Evolutionary conservation across 2,329 filamentous ascomycete genomes (phyloP).

Genomic region (Penicillium griseofulvum): DNA sequence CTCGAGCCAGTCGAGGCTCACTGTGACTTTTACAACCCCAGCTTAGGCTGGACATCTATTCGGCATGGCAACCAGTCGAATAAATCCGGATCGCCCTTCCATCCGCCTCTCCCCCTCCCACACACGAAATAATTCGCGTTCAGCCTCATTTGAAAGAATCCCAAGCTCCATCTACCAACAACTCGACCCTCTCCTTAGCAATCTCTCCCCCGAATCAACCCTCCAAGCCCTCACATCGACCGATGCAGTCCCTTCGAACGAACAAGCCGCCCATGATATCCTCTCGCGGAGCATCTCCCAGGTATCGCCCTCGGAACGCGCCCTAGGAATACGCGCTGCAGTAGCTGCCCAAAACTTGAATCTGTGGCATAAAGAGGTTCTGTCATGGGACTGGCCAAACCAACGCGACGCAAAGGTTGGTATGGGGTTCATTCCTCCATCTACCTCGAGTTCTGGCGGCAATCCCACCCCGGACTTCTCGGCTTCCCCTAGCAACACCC

Average conservation of each 20-base stretch:
- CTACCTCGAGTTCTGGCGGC: background rate
- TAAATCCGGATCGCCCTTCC: constrained; percentile 28
- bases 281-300: constrained; percentile 52
- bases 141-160: constrained; percentile 40
- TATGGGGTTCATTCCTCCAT: constrained; percentile 43
- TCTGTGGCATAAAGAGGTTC: constrained; percentile 58
- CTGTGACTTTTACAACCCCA: constrained; percentile 19
- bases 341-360: constrained; percentile 58
- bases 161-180: constrained; percentile 37
- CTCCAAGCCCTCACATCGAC: constrained; percentile 50
- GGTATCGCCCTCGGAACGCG: constrained; percentile 56
- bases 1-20: constrained; percentile 13
- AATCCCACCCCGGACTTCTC: background rate
- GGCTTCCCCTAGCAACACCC: constrained; percentile 11
- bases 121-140: constrained; percentile 31
- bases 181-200: constrained; percentile 50
- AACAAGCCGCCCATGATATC: constrained; percentile 39
- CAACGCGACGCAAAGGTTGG: constrained; percentile 37
- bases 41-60: constrained; percentile 17
- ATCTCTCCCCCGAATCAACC: constrained; percentile 55
- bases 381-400: constrained; percentile 58
- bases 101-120: constrained; percentile 29
- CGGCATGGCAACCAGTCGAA: constrained; percentile 34
- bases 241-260: constrained; percentile 41
- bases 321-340: constrained; percentile 59